Base-by-base conservation (phyloP, 208 protist species). In the Borovskyia barvae region DNA sequence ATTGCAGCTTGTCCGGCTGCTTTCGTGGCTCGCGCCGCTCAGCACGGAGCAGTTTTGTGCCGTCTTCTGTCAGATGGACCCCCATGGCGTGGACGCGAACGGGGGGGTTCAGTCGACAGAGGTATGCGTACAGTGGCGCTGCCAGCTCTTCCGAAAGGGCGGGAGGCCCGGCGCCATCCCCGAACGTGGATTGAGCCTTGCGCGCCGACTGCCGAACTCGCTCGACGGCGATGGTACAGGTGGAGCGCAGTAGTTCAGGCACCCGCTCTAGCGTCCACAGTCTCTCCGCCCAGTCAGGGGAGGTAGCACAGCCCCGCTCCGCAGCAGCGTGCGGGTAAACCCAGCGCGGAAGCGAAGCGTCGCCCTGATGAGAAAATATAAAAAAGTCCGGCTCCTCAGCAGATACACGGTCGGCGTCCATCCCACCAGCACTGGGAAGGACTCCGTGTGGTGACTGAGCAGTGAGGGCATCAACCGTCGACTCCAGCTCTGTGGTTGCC, bases 231-330 rank as follows among this genome's bases (percentile, higher is more conserved):
- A 41, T 24, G 0, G 46, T 52, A 22, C 40, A 51, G 0, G 48
- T 62, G 2, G 20, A 42, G 0, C 19, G 43, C n/a, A 85, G 29
- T 7, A 41, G n/a, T 8, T 48, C 61, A 0, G 67, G 60, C 22
- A 66, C 50, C 35, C 53, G 61, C 42, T 92, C 85, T 35, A 89
- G 42, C 28, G 64, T 59, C 76, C 79, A 80, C 73, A 90, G 52
- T 12, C 28, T 45, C 12, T 80, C 70, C 20, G 56, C 53, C 83
- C 83, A 90, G 1, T 76, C 53, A 0, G 53, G 40, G 9, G 72
- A 50, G 15, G 86, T 70, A 19, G 84, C 59, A 45, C 71, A 79
- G 25, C 59, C 66, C 22, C 69, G 75, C 33, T 64, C 57, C 1
- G 43, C 41, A 25, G 79, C 9, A 1, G 40, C 32, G 58, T 85